Conservation (phyloP, 192 early-diverging fungal genomes). For the Coemansia sp. region DNA sequence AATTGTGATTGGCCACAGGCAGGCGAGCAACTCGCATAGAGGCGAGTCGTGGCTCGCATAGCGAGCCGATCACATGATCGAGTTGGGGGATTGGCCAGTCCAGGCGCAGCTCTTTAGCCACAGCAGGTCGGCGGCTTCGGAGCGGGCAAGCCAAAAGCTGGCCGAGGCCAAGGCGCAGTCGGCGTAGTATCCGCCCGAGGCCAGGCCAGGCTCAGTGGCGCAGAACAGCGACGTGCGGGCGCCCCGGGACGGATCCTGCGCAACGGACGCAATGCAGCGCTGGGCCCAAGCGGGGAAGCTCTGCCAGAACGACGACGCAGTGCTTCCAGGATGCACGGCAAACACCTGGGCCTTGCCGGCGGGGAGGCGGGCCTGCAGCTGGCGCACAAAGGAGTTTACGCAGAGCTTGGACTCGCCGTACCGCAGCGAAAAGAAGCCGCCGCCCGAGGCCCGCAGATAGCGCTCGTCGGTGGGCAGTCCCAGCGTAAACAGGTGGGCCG, state of each 20-base stretch:
- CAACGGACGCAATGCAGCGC: constrained; percentile 37
- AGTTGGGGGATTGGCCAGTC: constrained; percentile 41
- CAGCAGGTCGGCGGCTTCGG: constrained; percentile 27
- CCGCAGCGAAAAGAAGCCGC: constrained; percentile 49
- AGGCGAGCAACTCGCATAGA: not conserved
- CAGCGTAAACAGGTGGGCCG: constrained; percentile 44
- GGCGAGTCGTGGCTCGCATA: not conserved
- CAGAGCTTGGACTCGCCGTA: constrained; percentile 54
- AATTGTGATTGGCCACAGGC: constrained; percentile 3
- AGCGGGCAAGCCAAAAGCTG: constrained; percentile 38
- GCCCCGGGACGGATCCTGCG: constrained; percentile 39
- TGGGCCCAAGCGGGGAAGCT: constrained; percentile 45
- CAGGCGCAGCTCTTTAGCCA: constrained; percentile 52
- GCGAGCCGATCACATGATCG: not conserved
- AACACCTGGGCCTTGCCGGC: constrained; percentile 11
- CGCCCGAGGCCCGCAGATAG: constrained; percentile 32
- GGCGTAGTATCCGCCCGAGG: constrained; percentile 48
- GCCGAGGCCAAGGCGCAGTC: constrained; percentile 34
- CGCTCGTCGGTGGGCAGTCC: constrained; percentile 49
- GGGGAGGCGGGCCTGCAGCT: constrained; percentile 26
- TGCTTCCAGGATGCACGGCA: constrained; percentile 53
- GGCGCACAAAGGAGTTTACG: constrained; percentile 46
- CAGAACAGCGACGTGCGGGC: constrained; percentile 51
- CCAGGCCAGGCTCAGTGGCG: constrained; percentile 33
- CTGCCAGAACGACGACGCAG: constrained; percentile 44